phyloP scores from a whole-genome alignment of 2,329 filamentous ascomycete genomes.

The Sclerotinia sclerotiorum region DNA sequence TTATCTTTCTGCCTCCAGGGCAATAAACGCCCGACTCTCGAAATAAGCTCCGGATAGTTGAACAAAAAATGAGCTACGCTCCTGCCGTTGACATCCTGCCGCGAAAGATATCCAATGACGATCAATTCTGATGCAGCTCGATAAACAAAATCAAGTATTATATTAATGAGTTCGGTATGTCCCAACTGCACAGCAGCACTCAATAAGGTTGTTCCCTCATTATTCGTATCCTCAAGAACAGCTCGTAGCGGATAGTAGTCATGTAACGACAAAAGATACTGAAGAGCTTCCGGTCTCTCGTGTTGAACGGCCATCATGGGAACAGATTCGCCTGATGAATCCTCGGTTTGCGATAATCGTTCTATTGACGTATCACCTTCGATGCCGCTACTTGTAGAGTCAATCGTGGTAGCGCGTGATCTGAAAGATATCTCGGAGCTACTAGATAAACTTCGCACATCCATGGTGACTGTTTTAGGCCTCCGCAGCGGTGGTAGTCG shows the following conservation, averaged over 20 bases:
- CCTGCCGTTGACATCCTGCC: slow-evolving; percentile 80
- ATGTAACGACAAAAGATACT: slow-evolving; percentile 74
- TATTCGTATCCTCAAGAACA: slow-evolving; percentile 81
- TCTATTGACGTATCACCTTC: slow-evolving; percentile 88
- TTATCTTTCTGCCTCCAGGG: slow-evolving; percentile 91
- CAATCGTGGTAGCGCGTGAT: slow-evolving; percentile 76
- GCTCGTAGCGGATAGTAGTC: slow-evolving; percentile 71
- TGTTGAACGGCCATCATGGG: slow-evolving; percentile 82
- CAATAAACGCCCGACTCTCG: slow-evolving; percentile 71
- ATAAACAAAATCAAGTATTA: slow-evolving; percentile 70
- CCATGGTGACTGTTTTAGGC: slow-evolving; percentile 73
- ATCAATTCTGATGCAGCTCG: slow-evolving; percentile 54
- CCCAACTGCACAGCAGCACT: slow-evolving; percentile 89
- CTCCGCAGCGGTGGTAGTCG: slow-evolving; percentile 35
- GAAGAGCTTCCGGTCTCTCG: slow-evolving; percentile 68
- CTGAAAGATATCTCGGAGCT: slow-evolving; percentile 81
- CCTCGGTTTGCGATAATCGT: slow-evolving; percentile 68
- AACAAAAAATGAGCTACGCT: slow-evolving; percentile 96
- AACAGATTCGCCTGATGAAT: slow-evolving; percentile 76
- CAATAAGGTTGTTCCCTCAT: slow-evolving; percentile 83
- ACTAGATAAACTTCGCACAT: slow-evolving; percentile 82
- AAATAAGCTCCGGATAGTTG: slow-evolving; percentile 79
- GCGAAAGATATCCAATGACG: slow-evolving; percentile 66
- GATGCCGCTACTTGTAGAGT: slow-evolving; percentile 68
- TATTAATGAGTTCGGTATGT: slow-evolving; percentile 70